Conservation (phyloP, 176 grass and related monocot species). For the Alloteropsis semialata region DNA sequence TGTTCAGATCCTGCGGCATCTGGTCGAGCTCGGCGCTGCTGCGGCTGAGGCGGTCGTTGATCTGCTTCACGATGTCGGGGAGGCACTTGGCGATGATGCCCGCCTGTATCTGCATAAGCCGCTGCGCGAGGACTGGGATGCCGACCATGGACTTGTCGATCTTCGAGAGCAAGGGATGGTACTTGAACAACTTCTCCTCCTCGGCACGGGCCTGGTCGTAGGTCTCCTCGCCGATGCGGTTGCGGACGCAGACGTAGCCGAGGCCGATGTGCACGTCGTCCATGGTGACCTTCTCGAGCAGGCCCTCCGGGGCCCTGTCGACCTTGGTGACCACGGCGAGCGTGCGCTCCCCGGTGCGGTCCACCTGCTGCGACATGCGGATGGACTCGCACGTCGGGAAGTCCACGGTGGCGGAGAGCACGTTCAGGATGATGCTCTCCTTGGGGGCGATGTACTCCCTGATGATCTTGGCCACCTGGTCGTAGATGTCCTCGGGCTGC, state of each 20-base stretch:
- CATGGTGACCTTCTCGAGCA: constrained; percentile 67
- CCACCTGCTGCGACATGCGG: constrained; percentile 69
- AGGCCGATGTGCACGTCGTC: constrained; percentile 67
- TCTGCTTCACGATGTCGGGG: constrained; percentile 44
- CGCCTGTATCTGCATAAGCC: constrained; percentile 34
- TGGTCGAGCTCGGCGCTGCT: constrained; percentile 31
- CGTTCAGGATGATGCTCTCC: constrained; percentile 75
- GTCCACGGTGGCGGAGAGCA: constrained; percentile 60
- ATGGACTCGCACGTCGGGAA: constrained; percentile 75
- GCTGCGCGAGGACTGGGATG: constrained; percentile 35
- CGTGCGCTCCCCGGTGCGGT: constrained; percentile 55
- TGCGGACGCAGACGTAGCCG: constrained; percentile 69
- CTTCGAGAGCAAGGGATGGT: constrained; percentile 17
- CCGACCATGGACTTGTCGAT: constrained; percentile 56
- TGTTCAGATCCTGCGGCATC: constrained; percentile 32
- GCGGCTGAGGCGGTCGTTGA: constrained; percentile 50
- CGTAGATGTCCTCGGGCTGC: constrained; percentile 54
- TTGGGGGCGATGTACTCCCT: constrained; percentile 36
- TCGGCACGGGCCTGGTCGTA: constrained; percentile 35
- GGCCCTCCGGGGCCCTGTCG: constrained; percentile 39
- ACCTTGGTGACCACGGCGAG: constrained; percentile 65
- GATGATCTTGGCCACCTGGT: constrained; percentile 57
- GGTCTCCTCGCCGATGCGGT: constrained; percentile 49
- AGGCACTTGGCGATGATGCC: constrained; percentile 43
- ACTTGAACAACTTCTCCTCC: constrained; percentile 33